phyloP scores from a whole-genome alignment of 2,329 filamentous ascomycete genomes.

The Fusarium sambucinum region DNA sequence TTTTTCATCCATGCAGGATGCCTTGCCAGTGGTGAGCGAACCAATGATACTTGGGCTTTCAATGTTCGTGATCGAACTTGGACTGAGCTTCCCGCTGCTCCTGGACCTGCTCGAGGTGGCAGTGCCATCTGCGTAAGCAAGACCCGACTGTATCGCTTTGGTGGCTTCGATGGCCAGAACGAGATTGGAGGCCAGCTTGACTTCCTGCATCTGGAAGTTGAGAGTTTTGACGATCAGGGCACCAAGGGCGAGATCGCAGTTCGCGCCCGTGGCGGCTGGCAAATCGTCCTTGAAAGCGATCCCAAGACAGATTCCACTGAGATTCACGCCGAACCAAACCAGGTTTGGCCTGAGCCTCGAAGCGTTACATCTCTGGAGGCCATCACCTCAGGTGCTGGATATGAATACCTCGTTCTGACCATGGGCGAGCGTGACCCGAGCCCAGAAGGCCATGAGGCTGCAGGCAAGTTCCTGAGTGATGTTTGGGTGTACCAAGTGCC shows the following conservation, averaged over 20 bases:
- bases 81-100: conserved; percentile 75
- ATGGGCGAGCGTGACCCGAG: conserved; percentile 69
- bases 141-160: conserved; percentile 79
- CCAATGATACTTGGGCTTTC: conserved; percentile 82
- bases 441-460: conserved; percentile 61
- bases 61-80: conserved; percentile 73
- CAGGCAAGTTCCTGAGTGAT: conserved; percentile 68
- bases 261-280: conserved; percentile 65
- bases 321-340: conserved; percentile 51
- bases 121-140: conserved; percentile 73
- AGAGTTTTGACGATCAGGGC: conserved; percentile 65
- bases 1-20: conserved; percentile 84
- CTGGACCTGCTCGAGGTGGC: conserved; percentile 74
- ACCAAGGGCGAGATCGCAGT: conserved; percentile 64
- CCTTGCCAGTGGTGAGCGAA: conserved; percentile 70
- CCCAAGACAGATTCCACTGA: conserved; percentile 52
- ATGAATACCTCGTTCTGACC: conserved; percentile 72
- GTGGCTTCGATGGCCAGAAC: conserved; percentile 78
- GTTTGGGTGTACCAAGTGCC: conserved; percentile 75
- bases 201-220: conserved; percentile 69
- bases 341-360: conserved; percentile 65
- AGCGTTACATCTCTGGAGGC: conserved; percentile 67
- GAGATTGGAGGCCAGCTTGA: conserved; percentile 81
- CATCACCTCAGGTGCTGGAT: conserved; percentile 68
- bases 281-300: conserved; percentile 60